These are phyloP conservation scores for Aspergillus funiculosus DNA, from an alignment of 495 filamentous ascomycete species.

Conservation along the genomic window DNA sequence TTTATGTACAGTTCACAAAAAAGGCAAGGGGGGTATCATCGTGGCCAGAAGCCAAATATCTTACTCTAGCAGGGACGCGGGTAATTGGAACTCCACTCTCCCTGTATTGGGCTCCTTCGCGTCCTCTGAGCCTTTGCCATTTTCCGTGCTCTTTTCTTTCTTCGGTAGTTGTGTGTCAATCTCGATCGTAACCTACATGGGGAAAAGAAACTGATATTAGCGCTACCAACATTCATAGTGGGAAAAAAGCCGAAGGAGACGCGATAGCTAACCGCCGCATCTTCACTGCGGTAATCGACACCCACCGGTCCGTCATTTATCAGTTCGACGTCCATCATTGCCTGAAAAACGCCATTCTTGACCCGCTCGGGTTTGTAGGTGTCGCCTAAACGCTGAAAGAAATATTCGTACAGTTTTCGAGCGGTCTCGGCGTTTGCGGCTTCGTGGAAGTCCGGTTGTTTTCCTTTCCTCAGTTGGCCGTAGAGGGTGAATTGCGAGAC, in stretches of 20 bases:
- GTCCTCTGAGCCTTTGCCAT: constrained; percentile 9
- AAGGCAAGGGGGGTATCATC: constrained; percentile 16
- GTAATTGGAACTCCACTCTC: constrained; percentile 34
- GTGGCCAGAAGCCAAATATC: background rate
- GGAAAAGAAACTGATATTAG: constrained; percentile 18
- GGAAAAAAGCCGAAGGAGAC: constrained; percentile 26
- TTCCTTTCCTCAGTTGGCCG: constrained; percentile 86
- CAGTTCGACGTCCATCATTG: constrained; percentile 96
- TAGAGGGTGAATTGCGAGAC: constrained; percentile 99
- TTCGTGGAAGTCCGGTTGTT: constrained; percentile 91
- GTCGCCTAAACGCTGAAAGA: constrained; percentile 69
- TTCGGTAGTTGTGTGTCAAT: constrained; percentile 58
- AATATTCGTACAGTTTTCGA: constrained; percentile 72
- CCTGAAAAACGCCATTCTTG: constrained; percentile 92
- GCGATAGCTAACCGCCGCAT: constrained; percentile 54
- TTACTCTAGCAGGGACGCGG: constrained; percentile 38
- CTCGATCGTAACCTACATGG: constrained; percentile 57
- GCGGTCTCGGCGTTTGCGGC: constrained; percentile 74
- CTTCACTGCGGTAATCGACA: constrained; percentile 59
- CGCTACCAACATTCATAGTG: background rate
- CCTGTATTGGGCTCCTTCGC: constrained; percentile 5
- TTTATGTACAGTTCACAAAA: constrained; percentile 11
- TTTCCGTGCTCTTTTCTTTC: constrained; percentile 35
- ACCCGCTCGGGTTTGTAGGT: constrained; percentile 70
- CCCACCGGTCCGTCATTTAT: constrained; percentile 94